A percentile compares a stretch with the other conserved stretches of the same genome.
phyloP scores from a whole-genome alignment of 2,329 filamentous ascomycete species.

The Teratosphaeriaceae sp. region DNA sequence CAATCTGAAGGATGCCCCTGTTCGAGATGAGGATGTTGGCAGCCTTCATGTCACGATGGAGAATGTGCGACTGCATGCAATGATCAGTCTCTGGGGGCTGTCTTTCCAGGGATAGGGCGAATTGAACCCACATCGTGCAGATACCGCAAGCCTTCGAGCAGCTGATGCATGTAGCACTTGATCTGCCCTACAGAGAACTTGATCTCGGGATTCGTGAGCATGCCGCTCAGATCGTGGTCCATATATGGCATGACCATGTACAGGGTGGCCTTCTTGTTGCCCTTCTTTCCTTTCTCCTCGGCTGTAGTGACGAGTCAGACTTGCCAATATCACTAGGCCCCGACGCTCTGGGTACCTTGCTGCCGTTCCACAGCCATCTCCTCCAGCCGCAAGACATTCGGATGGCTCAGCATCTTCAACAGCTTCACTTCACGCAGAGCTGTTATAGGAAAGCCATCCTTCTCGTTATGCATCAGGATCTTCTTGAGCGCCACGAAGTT shows the following conservation, averaged over 20 bases:
- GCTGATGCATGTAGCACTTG: constrained; percentile 94
- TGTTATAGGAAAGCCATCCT: constrained; percentile 98
- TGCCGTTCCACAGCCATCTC: constrained; percentile 96
- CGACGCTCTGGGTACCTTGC: too few species aligned
- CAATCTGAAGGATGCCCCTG: constrained; percentile 86
- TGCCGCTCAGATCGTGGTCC: constrained; percentile 96
- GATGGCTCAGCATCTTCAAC: constrained; percentile 87
- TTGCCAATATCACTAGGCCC: too few species aligned
- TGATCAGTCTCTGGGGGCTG: too few species aligned
- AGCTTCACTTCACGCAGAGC: constrained; percentile 96
- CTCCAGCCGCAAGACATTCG: constrained; percentile 77
- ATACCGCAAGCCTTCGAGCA: constrained; percentile 83
- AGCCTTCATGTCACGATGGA: constrained; percentile 98
- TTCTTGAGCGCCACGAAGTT: constrained; percentile 86
- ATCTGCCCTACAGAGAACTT: constrained; percentile 84
- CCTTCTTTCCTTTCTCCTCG: constrained; percentile 31
- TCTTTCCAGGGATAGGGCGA: too few species aligned
- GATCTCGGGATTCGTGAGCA: constrained; percentile 90
- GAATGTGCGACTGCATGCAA: constrained; percentile 51
- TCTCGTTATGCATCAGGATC: constrained; percentile 99
- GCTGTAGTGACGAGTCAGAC: constrained; percentile 13
- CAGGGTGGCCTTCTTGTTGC: constrained; percentile 65
- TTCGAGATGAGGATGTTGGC: constrained; percentile 97
- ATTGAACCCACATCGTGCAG: constrained; percentile 67
- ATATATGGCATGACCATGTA: constrained; percentile 99